Conservation (phyloP, 1,284 basidiomycete species). For the Sporisorium scitamineum region DNA sequence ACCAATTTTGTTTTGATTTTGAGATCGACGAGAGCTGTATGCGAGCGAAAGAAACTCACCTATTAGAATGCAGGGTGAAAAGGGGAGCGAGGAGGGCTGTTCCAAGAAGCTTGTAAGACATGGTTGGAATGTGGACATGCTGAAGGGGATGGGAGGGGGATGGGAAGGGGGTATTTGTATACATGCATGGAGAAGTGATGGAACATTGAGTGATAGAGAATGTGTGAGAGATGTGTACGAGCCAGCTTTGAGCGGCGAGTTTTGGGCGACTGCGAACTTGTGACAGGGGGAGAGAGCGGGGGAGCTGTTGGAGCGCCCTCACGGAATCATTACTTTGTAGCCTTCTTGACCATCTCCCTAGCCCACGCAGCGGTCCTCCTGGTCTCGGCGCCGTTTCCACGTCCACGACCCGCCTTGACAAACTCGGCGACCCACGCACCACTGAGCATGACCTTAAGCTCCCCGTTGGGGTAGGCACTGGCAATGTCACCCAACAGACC, state of each 20-base stretch:
- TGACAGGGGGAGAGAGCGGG: background rate
- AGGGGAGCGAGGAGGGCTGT: background rate
- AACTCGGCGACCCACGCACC: slow-evolving; percentile 84
- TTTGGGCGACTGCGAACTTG: too few relatives aligned
- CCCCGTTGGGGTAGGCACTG: slow-evolving; percentile 74
- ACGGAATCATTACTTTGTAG: slow-evolving; percentile 26
- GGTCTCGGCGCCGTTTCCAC: slow-evolving; percentile 71
- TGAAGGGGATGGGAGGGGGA: slow-evolving; percentile 3
- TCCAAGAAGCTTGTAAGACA: background rate
- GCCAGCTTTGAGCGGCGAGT: too few relatives aligned
- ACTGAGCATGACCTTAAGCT: slow-evolving; percentile 78
- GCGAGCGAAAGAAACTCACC: slow-evolving; percentile 2
- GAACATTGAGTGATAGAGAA: slow-evolving; percentile 2
- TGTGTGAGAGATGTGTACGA: background rate
- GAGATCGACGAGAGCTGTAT: slow-evolving; percentile 4
- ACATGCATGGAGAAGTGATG: slow-evolving; percentile 11
- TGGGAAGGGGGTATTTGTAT: slow-evolving; percentile 4
- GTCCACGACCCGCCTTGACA: slow-evolving; percentile 75
- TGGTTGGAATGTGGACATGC: background rate
- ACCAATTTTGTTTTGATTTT: background rate
- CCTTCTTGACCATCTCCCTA: slow-evolving; percentile 71
- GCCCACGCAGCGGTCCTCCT: slow-evolving; percentile 74
- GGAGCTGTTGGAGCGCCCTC: slow-evolving; percentile 30
- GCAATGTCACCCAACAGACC: slow-evolving; percentile 94
- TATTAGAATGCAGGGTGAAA: slow-evolving; percentile 7